Evolutionary conservation across 1,284 basidiomycete species (phyloP).

Genomic region (Sporisorium sorghi): DNA sequence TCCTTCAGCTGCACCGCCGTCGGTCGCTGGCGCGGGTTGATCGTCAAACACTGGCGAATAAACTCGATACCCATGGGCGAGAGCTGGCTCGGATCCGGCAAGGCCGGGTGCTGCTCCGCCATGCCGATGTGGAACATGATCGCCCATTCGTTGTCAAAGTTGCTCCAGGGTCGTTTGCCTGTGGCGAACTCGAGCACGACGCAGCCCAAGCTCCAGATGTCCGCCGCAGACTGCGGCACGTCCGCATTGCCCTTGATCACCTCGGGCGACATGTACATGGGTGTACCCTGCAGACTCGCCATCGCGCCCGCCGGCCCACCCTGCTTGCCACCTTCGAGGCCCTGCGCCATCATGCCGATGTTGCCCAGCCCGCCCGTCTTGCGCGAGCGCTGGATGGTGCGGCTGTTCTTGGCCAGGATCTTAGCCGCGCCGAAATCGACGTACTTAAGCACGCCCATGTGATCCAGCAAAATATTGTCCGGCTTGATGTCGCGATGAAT

Average conservation of each 20-base stretch:
- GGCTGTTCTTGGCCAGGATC: conserved; percentile 91
- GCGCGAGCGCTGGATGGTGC: conserved; percentile 71
- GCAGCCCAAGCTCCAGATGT: conserved; percentile 97
- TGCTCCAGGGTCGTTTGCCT: conserved; percentile 96
- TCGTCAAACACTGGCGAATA: conserved; percentile 88
- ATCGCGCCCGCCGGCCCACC: conserved; percentile 72
- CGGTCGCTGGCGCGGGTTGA: conserved; percentile 86
- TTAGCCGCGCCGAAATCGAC: conserved; percentile 99
- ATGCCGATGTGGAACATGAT: conserved; percentile 99
- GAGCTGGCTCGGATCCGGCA: conserved; percentile 90
- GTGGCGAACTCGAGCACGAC: conserved; percentile 96
- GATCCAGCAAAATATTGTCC: conserved; percentile 96
- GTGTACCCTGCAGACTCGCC: conserved; percentile 85
- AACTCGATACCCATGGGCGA: conserved; percentile 92
- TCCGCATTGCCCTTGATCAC: conserved; percentile 82
- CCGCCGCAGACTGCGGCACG: conserved; percentile 93
- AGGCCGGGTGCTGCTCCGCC: conserved; percentile 92
- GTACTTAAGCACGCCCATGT: conserved; percentile 93
- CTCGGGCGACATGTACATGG: conserved; percentile 99
- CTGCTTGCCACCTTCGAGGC: conserved; percentile 71
- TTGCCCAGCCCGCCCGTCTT: conserved; percentile 47
- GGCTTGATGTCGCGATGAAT: conserved; percentile 99
- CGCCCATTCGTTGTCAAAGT: conserved; percentile 99
- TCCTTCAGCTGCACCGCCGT: conserved; percentile 85
- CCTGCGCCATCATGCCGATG: conserved; percentile 54